These are phyloP conservation scores for Taphrina betulina DNA, from an alignment of 1,139 yeast genomes.

Conservation along the genomic window DNA sequence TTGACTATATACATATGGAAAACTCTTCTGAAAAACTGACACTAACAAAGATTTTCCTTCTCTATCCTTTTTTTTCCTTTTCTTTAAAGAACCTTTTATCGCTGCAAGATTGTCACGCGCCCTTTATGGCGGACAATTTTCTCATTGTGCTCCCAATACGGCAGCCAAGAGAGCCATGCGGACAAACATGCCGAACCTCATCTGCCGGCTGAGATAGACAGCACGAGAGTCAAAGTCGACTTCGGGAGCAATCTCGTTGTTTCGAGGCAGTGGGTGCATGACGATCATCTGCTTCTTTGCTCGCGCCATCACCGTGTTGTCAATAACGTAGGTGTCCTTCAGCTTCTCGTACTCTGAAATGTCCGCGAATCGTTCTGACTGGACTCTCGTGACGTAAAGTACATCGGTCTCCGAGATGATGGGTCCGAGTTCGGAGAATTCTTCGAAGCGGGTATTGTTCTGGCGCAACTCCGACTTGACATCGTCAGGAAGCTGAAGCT, in stretches of 20 bases:
- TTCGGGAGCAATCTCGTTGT: conserved; percentile 92
- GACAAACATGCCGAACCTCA: conserved; percentile 95
- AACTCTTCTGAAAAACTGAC: no score
- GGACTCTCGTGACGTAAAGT: conserved; percentile 95
- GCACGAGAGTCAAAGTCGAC: conserved; percentile 85
- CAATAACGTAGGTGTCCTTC: conserved; percentile 89
- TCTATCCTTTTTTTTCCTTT: no score
- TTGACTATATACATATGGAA: no score
- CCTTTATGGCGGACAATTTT: no score
- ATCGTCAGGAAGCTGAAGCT: conserved; percentile 74
- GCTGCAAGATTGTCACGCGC: no score
- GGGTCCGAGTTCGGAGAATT: conserved; percentile 73
- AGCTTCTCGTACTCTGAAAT: conserved; percentile 76
- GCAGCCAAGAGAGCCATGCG: conserved; percentile 98
- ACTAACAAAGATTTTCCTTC: no score
- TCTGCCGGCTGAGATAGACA: conserved; percentile 43
- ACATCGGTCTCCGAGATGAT: conserved; percentile 89
- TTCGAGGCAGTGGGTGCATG: conserved; percentile 98
- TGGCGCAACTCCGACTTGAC: conserved; percentile 64
- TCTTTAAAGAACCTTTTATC: no score
- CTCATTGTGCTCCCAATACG: conserved; percentile 63
- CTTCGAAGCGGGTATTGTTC: conserved; percentile 67
- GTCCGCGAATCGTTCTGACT: conserved; percentile 88
- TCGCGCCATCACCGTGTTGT: conserved; percentile 81
- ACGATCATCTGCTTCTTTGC: conserved; percentile 95